Conservation (phyloP, 1,139 yeast species). For the Sugiyamaella xylanicola region DNA sequence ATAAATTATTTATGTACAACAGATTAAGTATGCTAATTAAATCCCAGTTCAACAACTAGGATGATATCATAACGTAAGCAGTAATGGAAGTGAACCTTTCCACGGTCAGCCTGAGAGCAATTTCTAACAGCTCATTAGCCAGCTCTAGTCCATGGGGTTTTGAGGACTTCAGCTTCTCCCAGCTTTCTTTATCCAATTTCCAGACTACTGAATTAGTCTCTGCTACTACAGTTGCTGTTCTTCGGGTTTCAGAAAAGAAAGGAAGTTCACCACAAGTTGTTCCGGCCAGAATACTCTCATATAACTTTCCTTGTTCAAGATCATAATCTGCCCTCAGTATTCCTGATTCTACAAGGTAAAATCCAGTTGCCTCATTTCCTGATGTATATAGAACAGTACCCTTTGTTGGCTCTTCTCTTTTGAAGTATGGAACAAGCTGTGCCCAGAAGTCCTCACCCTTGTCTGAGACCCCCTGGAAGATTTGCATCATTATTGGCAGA, state of each 20-base stretch:
- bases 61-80: constrained; percentile 38
- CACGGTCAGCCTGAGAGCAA: constrained; percentile 65
- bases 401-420: constrained; percentile 52
- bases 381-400: constrained; percentile 45
- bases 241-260: constrained; percentile 50
- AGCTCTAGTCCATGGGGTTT: constrained; percentile 52
- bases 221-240: constrained; percentile 46
- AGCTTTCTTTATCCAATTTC: constrained; percentile 57
- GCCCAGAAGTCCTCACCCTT: constrained; percentile 69
- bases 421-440: constrained; percentile 55
- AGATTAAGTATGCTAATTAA: background rate
- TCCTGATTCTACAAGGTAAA: constrained; percentile 78
- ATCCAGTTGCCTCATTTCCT: constrained; percentile 44
- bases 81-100: constrained; percentile 62
- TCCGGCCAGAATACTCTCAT: constrained; percentile 81
- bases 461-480: constrained; percentile 66
- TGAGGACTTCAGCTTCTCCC: constrained; percentile 48
- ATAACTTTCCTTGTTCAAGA: constrained; percentile 59
- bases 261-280: constrained; percentile 83
- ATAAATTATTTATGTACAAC: constrained; percentile 14
- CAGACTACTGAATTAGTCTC: constrained; percentile 69
- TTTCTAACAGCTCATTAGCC: constrained; percentile 67
- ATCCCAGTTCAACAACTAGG: no score
- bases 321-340: constrained; percentile 63
- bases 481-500: constrained; percentile 65